phyloP scores from a whole-genome alignment of 2,329 filamentous ascomycete species.

The Diaporthe citrichinensis region DNA sequence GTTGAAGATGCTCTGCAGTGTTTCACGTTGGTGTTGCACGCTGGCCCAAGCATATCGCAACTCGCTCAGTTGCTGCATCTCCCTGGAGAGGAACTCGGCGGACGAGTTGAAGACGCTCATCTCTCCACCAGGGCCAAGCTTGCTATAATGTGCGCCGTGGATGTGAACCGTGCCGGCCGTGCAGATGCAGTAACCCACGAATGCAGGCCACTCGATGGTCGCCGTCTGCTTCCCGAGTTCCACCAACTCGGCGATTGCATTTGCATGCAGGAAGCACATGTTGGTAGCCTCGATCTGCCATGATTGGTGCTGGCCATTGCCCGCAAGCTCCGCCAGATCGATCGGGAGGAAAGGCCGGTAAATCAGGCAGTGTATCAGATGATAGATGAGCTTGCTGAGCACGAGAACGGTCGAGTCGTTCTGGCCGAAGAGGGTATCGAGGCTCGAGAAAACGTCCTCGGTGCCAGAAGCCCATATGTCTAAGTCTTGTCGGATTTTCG shows the following conservation, averaged over 20 bases:
- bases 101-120: conserved; percentile 75
- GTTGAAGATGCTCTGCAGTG: conserved; percentile 81
- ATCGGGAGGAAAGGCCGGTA: conserved; percentile 91
- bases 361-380: conserved; percentile 87
- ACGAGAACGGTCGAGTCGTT: conserved; percentile 84
- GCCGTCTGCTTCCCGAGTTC: conserved; percentile 82
- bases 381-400: conserved; percentile 88
- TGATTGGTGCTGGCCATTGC: conserved; percentile 86
- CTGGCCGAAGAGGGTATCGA: conserved; percentile 82
- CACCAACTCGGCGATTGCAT: conserved; percentile 86
- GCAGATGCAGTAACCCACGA: conserved; percentile 88
- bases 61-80: conserved; percentile 85
- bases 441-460: conserved; percentile 82
- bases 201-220: conserved; percentile 86
- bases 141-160: conserved; percentile 85
- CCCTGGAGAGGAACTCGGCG: conserved; percentile 79
- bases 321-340: conserved; percentile 83
- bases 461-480: conserved; percentile 89
- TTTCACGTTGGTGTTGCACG: conserved; percentile 84
- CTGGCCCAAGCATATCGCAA: conserved; percentile 82
- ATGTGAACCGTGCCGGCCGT: conserved; percentile 91
- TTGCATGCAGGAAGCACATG: conserved; percentile 87
- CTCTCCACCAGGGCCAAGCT: conserved; percentile 59
- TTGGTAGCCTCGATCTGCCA: conserved; percentile 96
- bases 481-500: conserved; percentile 87